A percentile compares a stretch with the other conserved stretches of the same genome.
Conservation (phyloP, 305 asterid genomes). For the Rubia peregrina region DNA sequence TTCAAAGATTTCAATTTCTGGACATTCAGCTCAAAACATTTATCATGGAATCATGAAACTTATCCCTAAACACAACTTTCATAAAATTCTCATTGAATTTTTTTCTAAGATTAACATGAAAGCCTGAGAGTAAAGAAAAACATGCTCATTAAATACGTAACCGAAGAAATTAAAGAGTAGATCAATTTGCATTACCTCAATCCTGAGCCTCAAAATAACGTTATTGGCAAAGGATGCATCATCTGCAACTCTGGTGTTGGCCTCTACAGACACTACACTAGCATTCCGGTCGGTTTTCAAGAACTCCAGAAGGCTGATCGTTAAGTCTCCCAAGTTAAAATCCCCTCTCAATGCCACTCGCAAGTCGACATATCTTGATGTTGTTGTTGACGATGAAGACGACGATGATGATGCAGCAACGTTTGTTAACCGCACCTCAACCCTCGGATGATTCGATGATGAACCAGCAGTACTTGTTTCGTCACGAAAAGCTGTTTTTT, state of each 20-base stretch:
- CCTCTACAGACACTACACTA: slow-evolving; percentile 35
- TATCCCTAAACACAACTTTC: neutral
- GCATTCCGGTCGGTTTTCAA: slow-evolving; percentile 33
- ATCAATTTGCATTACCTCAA: slow-evolving; percentile 36
- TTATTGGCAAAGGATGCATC: slow-evolving; percentile 26
- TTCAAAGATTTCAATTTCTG: neutral
- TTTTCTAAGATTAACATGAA: neutral
- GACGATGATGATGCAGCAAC: slow-evolving; percentile 38
- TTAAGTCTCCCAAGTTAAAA: slow-evolving; percentile 40
- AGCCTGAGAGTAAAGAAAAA: neutral
- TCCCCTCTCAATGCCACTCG: slow-evolving; percentile 42
- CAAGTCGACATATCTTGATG: slow-evolving; percentile 46
- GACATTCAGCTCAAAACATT: neutral
- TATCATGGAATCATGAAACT: neutral
- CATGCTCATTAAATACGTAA: neutral
- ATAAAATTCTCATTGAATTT: neutral
- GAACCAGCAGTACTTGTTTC: neutral
- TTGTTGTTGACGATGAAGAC: slow-evolving; percentile 32
- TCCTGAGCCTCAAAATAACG: slow-evolving; percentile 32
- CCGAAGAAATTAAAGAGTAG: neutral
- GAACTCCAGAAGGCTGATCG: slow-evolving; percentile 31
- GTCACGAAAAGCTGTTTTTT: neutral
- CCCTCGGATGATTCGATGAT: slow-evolving; percentile 5
- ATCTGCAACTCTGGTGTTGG: slow-evolving; percentile 29
- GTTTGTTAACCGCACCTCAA: slow-evolving; percentile 16